These are phyloP conservation scores for Metschnikowia peoriensis DNA, from an alignment of 805 yeast species.

Conservation along the genomic window DNA sequence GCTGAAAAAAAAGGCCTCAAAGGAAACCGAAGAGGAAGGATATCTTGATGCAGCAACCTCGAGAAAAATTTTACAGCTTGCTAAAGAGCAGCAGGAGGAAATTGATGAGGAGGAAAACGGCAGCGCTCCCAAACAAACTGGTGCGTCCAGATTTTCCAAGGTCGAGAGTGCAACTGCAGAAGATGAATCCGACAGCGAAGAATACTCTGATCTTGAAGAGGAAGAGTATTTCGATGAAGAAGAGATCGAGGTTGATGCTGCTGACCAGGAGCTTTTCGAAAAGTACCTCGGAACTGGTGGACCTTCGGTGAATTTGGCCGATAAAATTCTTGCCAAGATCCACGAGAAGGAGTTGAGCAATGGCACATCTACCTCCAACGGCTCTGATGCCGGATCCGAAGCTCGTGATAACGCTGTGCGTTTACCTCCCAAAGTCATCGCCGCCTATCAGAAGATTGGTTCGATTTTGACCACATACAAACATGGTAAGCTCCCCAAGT, in stretches of 20 bases:
- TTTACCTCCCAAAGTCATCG: slow-evolving; percentile 94
- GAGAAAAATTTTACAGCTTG: slow-evolving; percentile 81
- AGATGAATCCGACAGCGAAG: slow-evolving; percentile 49
- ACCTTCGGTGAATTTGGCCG: slow-evolving; percentile 72
- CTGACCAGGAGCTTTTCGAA: slow-evolving; percentile 82
- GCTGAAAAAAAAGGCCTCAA: slow-evolving; percentile 32
- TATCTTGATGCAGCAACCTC: slow-evolving; percentile 80
- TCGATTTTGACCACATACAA: slow-evolving; percentile 82
- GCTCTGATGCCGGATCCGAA: slow-evolving; percentile 3
- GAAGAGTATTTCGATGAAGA: slow-evolving; percentile 44
- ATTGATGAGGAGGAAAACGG: slow-evolving; percentile 62
- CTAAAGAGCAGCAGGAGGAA: slow-evolving; percentile 92
- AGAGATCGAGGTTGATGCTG: slow-evolving; percentile 68
- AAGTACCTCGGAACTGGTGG: slow-evolving; percentile 51
- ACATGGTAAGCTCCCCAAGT: slow-evolving; percentile 94
- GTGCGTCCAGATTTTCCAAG: not conserved
- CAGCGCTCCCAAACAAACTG: not conserved
- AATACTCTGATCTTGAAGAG: slow-evolving; percentile 53
- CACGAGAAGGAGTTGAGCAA: slow-evolving; percentile 59
- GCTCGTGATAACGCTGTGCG: slow-evolving; percentile 62
- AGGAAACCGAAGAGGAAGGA: slow-evolving; percentile 52
- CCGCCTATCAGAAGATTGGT: slow-evolving; percentile 91
- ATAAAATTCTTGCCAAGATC: slow-evolving; percentile 87
- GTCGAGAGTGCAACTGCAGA: slow-evolving; percentile 34
- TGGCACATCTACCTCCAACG: slow-evolving; percentile 14